A percentile compares a stretch with the other conserved stretches of the same genome.
Conservation (phyloP, 345 rosid species). For the Syzygium oleosum region DNA sequence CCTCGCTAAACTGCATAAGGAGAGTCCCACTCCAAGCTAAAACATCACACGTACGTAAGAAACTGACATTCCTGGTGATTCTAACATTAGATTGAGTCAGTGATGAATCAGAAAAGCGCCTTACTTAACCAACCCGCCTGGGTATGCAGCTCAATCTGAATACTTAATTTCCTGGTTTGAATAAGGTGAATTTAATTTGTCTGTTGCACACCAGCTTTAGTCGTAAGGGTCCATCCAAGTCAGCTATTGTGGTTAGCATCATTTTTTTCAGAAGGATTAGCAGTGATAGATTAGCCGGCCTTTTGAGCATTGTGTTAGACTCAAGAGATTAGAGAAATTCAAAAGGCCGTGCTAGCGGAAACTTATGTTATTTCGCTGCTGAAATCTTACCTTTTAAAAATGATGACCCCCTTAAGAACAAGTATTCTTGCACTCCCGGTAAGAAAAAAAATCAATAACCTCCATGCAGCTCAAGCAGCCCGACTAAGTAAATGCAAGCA, state of each 20-base stretch:
- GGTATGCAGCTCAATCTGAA: neutral
- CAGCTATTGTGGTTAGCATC: neutral
- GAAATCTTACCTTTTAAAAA: neutral
- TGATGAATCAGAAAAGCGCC: neutral
- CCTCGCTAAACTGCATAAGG: neutral
- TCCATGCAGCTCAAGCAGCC: neutral
- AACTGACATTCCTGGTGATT: neutral
- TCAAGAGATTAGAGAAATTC: neutral
- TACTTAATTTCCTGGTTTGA: neutral
- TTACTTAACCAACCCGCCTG: neutral
- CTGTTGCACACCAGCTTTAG: neutral
- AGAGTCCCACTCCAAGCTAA: neutral
- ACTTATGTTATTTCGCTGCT: neutral
- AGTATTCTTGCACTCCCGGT: neutral
- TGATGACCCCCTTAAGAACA: neutral
- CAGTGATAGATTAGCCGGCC: neutral
- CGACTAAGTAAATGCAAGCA: neutral
- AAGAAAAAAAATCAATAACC: neutral
- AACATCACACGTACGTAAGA: neutral
- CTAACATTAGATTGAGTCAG: neutral
- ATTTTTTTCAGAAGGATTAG: neutral
- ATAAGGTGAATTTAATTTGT: neutral
- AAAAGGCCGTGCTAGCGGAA: neutral
- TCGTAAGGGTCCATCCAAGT: neutral
- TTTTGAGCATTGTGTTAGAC: neutral